Evolutionary conservation across 75 land plant species (phyloP), one percentile per base, ranked within the genome.

Genomic region (Picea glauca): DNA sequence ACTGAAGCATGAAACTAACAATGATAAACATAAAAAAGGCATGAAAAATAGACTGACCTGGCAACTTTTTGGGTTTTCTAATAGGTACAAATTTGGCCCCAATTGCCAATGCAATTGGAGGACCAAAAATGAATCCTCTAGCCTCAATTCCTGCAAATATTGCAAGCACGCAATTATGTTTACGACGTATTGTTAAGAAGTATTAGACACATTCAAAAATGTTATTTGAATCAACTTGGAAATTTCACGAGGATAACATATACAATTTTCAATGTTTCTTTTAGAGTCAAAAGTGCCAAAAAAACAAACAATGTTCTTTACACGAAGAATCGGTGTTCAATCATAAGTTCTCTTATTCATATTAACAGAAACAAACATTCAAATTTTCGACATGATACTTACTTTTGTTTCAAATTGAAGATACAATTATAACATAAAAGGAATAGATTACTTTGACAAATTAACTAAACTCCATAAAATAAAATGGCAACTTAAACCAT

Each of bases 41-140:
- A 74, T 62, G 32, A 57, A 74, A 66, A 23, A 23, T 33, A 61
- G n/a, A 54, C 17, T 18, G 72, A 92, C 96, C 94, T 77, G 96
- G 96, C 58, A 94, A 76, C 72, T 92, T 94, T 50, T 76, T 83
- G 2, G 96, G 96, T 83, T 94, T 94, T 58, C 96, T 80, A 75
- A 92, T 68, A 21, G 96, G 94, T 17, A 94, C 93, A 85, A 94
- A 94, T 79, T 94, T 94, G 31, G 96, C 96, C 32, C 94, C 96
- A 78, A 94, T 86, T n/a, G 91, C 94, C 64, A 94, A 85, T 3
- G 98, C 98, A 83, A 95, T 90, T 12, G 98, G 85, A 63, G 98
- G 96, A 23, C 98, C 98, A 87, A 95, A 95, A 63, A 95, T 88
- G 68, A 95, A 95, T 21, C 98, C 98, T 76, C 98, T 87, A 13